These are phyloP conservation scores for Cnidoscolus chayamansa DNA, from an alignment of 441 rosid genomes.

Conservation along the genomic window DNA sequence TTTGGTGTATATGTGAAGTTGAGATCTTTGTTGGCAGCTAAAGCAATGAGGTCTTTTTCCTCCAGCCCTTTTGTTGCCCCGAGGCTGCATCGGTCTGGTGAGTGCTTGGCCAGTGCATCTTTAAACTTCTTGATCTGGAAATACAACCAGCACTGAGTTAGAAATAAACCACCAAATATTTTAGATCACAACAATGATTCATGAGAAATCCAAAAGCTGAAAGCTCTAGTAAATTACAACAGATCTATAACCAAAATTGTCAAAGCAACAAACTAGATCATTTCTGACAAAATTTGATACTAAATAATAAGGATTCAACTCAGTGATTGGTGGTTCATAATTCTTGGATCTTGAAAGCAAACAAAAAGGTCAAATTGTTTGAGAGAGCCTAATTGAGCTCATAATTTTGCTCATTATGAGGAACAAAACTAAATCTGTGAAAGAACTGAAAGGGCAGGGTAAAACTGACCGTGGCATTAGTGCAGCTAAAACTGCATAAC, in stretches of 20 bases:
- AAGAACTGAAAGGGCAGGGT: not conserved
- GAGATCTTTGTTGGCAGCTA: conserved; percentile 76
- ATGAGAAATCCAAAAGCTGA: no score
- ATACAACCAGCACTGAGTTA: not conserved
- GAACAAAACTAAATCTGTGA: not conserved
- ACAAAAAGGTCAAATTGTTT: not conserved
- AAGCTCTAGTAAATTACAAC: not conserved
- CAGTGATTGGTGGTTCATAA: not conserved
- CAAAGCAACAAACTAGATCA: not conserved
- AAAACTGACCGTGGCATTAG: conserved; percentile 82
- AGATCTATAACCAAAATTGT: not conserved
- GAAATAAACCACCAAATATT: not conserved
- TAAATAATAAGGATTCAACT: not conserved
- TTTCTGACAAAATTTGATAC: not conserved
- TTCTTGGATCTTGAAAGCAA: not conserved
- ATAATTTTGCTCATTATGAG: not conserved
- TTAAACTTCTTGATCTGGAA: conserved; percentile 82
- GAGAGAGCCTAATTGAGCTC: no score
- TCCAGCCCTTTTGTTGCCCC: conserved; percentile 78
- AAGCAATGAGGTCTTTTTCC: conserved; percentile 82
- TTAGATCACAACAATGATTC: no score
- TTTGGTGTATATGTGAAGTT: conserved; percentile 61
- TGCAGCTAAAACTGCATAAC: conserved; percentile 89
- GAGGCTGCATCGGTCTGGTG: conserved; percentile 70
- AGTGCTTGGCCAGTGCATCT: conserved; percentile 82